Percentiles rank a stretch among this genome's conserved stretches.
Evolutionary conservation across 495 filamentous ascomycete species (phyloP).

Genomic region (Parachaetomium inaequale): DNA sequence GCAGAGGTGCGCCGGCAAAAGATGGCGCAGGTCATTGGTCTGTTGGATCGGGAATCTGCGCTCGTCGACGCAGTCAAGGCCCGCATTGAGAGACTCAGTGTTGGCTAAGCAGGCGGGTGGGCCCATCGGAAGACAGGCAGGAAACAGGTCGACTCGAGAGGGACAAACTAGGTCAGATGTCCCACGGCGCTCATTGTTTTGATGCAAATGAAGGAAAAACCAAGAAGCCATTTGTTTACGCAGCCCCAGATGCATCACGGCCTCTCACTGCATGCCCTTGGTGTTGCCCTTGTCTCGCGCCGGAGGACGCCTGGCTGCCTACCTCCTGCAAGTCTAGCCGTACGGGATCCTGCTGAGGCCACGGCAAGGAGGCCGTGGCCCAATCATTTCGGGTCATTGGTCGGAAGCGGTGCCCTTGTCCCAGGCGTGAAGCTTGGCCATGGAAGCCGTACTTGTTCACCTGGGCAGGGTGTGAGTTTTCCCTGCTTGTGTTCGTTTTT

Average conservation of each 20-base stretch:
- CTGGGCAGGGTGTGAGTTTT: background rate
- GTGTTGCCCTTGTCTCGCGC: background rate
- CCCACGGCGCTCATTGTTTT: constrained; percentile 8
- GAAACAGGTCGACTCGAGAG: background rate
- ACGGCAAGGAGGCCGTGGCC: background rate
- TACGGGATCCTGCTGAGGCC: background rate
- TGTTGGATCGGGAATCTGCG: constrained; percentile 66
- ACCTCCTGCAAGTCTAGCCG: background rate
- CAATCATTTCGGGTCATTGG: background rate
- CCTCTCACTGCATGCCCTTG: constrained; percentile 12
- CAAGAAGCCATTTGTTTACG: constrained; percentile 9
- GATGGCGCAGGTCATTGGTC: constrained; percentile 62
- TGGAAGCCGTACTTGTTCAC: background rate
- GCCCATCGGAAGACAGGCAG: constrained; percentile 3
- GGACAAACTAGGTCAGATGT: constrained; percentile 12
- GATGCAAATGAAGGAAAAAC: constrained; percentile 4
- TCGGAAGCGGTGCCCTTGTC: background rate
- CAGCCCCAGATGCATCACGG: constrained; percentile 2
- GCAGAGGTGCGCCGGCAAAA: constrained; percentile 64
- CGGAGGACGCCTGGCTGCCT: background rate
- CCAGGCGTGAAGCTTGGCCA: background rate
- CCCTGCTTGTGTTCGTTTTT: background rate
- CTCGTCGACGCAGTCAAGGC: constrained; percentile 48
- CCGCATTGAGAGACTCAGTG: constrained; percentile 32
- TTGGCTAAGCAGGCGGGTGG: constrained; percentile 22